Evolutionary conservation across 331 rosid genomes (phyloP).

Genomic region (Stylosanthes scabra): DNA sequence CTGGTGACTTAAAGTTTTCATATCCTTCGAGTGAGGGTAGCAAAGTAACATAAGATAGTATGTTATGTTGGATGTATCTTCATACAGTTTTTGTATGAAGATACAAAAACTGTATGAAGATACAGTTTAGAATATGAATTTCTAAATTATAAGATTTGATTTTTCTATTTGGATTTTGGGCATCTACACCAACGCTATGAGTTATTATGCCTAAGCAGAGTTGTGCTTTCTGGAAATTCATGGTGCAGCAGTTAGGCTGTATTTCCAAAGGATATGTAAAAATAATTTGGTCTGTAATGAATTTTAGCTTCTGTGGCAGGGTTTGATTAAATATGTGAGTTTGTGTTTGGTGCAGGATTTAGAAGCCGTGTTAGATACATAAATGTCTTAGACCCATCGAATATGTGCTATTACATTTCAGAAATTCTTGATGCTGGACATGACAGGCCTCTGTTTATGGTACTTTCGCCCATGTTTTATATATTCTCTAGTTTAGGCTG

Average conservation of each 20-base stretch:
- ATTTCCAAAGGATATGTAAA: conserved; percentile 81
- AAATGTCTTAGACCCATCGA: conserved; percentile 77
- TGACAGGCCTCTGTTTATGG: conserved; percentile 95
- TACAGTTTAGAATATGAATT: conserved; percentile 56
- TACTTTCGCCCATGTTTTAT: conserved; percentile 42
- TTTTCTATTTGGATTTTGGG: background rate
- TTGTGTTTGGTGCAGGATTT: conserved; percentile 76
- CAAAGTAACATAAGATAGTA: background rate
- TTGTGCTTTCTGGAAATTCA: conserved; percentile 82
- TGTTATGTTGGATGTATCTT: conserved; percentile 5
- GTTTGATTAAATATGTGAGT: conserved; percentile 26
- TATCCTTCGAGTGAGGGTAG: conserved; percentile 37
- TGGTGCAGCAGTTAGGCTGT: conserved; percentile 95
- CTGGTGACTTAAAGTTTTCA: conserved; percentile 73
- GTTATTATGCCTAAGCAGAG: conserved; percentile 30
- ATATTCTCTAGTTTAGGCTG: background rate
- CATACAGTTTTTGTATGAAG: too few relatives aligned
- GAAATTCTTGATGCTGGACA: conserved; percentile 90
- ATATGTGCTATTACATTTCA: conserved; percentile 77
- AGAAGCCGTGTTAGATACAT: conserved; percentile 89
- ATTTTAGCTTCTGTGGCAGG: conserved; percentile 23
- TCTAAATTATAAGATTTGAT: conserved; percentile 5
- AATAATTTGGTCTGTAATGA: conserved; percentile 18
- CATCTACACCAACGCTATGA: background rate
- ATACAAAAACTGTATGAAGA: conserved; percentile 6